phyloP scores from a whole-genome alignment of 2,329 filamentous ascomycete genomes.

The Fusarium dlaminii region DNA sequence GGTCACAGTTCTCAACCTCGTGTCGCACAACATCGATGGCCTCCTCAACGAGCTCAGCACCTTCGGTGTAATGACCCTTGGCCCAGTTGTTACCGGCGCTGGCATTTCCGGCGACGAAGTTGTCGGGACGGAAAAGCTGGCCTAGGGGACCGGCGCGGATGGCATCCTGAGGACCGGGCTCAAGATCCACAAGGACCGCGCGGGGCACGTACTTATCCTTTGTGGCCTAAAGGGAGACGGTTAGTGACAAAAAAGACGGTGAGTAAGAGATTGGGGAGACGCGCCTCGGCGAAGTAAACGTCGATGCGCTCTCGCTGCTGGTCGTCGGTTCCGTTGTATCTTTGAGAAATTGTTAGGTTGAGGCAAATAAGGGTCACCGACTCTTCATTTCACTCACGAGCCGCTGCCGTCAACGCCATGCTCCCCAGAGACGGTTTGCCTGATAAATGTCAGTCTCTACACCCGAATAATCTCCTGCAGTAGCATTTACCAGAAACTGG shows the following conservation, averaged over 20 bases:
- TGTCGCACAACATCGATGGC: conserved; percentile 98
- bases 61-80: conserved; percentile 99
- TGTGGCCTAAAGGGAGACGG: conserved; percentile 70
- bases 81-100: conserved; percentile 99
- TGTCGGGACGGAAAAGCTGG: conserved; percentile 99
- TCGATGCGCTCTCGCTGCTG: conserved; percentile 99
- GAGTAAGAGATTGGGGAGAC: conserved; percentile 24
- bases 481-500: conserved; percentile 80
- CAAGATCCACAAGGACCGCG: conserved; percentile 98
- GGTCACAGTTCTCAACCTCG: conserved; percentile 98
- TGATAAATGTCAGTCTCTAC: background rate
- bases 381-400: conserved; percentile 64
- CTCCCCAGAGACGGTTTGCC: conserved; percentile 84
- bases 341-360: conserved; percentile 6
- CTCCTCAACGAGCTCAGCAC: conserved; percentile 97
- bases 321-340: conserved; percentile 91
- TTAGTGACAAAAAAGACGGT: background rate
- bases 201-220: conserved; percentile 99
- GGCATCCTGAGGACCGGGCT: conserved; percentile 99
- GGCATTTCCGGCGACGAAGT: conserved; percentile 99
- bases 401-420: conserved; percentile 97
- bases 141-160: conserved; percentile 98
- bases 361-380: conserved; percentile 1
- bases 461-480: background rate
- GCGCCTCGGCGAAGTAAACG: conserved; percentile 91